Base-by-base conservation (phyloP, 306 rosid genomes). In the Lablab purpureus region DNA sequence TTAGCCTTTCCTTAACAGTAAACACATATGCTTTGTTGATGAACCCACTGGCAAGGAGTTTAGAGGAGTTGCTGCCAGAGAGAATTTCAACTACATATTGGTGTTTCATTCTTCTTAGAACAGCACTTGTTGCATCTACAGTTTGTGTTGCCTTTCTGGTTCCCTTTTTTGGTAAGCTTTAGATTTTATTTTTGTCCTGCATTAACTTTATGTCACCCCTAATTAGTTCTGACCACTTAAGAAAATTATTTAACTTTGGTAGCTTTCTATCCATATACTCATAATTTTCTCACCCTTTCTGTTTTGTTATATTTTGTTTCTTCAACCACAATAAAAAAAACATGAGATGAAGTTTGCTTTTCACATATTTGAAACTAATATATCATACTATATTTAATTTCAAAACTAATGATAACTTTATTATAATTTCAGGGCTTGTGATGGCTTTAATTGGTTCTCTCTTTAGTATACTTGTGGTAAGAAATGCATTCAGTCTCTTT, bases 21-120 rank as follows among this genome's bases (percentile, higher is more conserved):
- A 78, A 75, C 83, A 91, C 37, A 67, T 92, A 79, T 90, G 92
- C 97, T 8, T 76, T 92, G 71, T 46, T 92, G 83, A 81, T 92
- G 88, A 92, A 92, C 74, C 94, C 97, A 7, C 76, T 92, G 82
- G 94, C 94, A 80, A 88, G 97, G 84, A 86, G 97, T 81, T 72
- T 92, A 27, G 97, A 92, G 83, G 97, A 92, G 88, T 89, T 92
- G 83, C 85, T 92, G 15, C 93, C 94, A 0, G 22, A 62, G 2
- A 55, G 83, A 72, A 67, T 88, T 72, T 54, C 93, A 49, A 67
- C 59, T 28, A 86, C 60, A 59, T 54, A 30, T 65, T 83, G 91
- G 93, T 87, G 94, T 70, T 87, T 45, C 80, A 54, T 92, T 76
- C 84, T 86, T 71, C 73, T 92, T 19, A 84, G 93, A 83, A 87